Conservation (phyloP, 306 rosid genomes). For the Amphicarpaea edgeworthii region DNA sequence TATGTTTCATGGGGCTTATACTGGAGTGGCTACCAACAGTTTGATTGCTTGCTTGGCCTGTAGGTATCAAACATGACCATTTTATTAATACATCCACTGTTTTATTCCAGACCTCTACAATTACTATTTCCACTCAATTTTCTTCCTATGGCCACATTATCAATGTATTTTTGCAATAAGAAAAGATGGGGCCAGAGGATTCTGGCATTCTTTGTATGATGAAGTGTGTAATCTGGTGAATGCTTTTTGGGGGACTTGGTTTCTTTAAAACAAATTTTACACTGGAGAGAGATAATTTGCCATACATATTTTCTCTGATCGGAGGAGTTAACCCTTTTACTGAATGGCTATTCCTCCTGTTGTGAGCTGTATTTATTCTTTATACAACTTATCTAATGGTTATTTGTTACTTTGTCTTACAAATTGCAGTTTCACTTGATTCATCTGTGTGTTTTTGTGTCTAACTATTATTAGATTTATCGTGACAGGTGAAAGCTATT, state of each 20-base stretch:
- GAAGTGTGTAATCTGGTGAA: constrained; percentile 21
- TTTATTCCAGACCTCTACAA: neutral
- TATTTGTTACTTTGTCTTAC: constrained; percentile 3
- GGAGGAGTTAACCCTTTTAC: constrained; percentile 1
- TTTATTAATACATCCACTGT: neutral
- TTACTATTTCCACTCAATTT: neutral
- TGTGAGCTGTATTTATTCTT: neutral
- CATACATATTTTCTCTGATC: constrained; percentile 3
- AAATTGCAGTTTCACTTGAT: neutral
- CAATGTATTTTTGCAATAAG: constrained; percentile 1
- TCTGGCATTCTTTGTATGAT: neutral
- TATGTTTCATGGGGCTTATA: constrained; percentile 1
- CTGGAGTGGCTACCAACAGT: neutral
- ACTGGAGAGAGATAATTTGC: neutral
- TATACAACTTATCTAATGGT: neutral
- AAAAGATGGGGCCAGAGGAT: neutral
- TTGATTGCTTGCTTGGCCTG: neutral
- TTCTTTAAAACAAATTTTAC: neutral
- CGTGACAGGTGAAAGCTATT: constrained; percentile 72
- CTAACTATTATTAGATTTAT: constrained; percentile 43
- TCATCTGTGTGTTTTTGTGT: constrained; percentile 15
- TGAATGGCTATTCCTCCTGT: neutral
- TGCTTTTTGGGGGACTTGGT: constrained; percentile 8
- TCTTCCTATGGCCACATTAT: neutral
- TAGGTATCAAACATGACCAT: neutral